Percentiles rank a stretch among this genome's conserved stretches.
These are phyloP conservation scores for Mycocalia duriaeana DNA, from an alignment of 1,284 basidiomycete genomes.

Conservation along the genomic window DNA sequence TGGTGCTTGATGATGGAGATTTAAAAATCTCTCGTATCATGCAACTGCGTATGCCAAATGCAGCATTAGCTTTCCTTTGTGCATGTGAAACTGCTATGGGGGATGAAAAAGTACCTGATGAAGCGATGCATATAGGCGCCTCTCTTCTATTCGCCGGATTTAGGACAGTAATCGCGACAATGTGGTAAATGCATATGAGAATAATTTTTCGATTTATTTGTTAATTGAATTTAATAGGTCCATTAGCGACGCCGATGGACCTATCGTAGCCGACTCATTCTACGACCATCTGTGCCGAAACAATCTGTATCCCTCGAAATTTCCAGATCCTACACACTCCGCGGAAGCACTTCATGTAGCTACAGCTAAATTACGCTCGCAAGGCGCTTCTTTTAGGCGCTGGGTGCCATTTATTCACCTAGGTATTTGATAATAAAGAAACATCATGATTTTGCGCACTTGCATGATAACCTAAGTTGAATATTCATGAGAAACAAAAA, in stretches of 20 bases:
- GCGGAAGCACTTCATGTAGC: constrained; percentile 9
- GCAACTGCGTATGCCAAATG: constrained; percentile 6
- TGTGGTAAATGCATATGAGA: constrained; percentile 13
- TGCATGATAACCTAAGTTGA: too few relatives aligned
- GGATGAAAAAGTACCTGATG: constrained; percentile 7
- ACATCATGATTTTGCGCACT: too few relatives aligned
- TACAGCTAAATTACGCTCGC: constrained; percentile 4
- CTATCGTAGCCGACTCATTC: constrained; percentile 1
- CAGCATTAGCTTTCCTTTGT: constrained; percentile 8
- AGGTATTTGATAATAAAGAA: constrained; percentile 4
- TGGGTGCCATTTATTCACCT: constrained; percentile 15
- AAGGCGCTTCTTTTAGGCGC: constrained; percentile 6
- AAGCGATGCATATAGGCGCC: constrained; percentile 15
- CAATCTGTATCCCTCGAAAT: neutral
- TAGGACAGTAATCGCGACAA: constrained; percentile 14
- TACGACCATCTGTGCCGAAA: neutral
- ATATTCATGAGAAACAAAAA: too few relatives aligned
- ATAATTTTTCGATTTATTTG: neutral
- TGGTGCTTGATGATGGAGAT: constrained; percentile 10
- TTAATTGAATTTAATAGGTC: neutral
- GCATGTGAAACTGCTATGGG: constrained; percentile 3
- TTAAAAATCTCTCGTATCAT: constrained; percentile 12
- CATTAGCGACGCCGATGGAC: constrained; percentile 1
- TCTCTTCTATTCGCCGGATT: constrained; percentile 13
- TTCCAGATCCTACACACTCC: neutral